phyloP scores from a whole-genome alignment of 129 eudicot genomes.

The Artemisia annua region DNA sequence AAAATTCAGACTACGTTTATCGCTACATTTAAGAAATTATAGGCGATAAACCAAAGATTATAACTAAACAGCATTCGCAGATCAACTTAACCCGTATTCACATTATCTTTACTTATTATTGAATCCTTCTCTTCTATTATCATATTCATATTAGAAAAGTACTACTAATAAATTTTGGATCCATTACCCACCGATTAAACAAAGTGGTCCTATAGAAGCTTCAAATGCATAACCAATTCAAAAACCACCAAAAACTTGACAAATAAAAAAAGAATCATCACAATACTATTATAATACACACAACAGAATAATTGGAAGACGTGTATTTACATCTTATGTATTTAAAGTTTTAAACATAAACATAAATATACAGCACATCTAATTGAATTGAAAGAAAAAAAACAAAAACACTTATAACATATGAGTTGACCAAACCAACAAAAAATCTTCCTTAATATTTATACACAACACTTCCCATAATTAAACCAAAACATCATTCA shows the following conservation, averaged over 20 bases:
- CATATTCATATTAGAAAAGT: not conserved
- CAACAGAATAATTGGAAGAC: conserved; percentile 19
- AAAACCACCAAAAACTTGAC: not conserved
- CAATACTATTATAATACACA: not conserved
- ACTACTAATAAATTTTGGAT: not conserved
- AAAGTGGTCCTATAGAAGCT: not conserved
- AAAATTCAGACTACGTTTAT: too few relatives aligned
- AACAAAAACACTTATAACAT: not conserved
- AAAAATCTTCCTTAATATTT: conserved; percentile 15
- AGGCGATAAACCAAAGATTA: too few relatives aligned
- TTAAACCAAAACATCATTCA: not conserved
- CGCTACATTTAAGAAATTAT: too few relatives aligned
- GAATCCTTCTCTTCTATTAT: too few relatives aligned
- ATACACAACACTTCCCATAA: not conserved
- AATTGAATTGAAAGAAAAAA: conserved; percentile 23
- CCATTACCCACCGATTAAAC: too few relatives aligned
- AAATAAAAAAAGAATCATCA: not conserved
- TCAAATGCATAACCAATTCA: not conserved
- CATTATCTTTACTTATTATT: too few relatives aligned
- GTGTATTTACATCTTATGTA: conserved; percentile 35
- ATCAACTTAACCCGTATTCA: too few relatives aligned
- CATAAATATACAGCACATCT: conserved; percentile 31
- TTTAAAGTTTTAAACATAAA: too few relatives aligned
- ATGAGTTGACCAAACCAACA: conserved; percentile 32
- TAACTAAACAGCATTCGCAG: too few relatives aligned